These are phyloP conservation scores for Carnegiea gigantea DNA, from an alignment of 179 eudicot genomes.

Conservation along the genomic window DNA sequence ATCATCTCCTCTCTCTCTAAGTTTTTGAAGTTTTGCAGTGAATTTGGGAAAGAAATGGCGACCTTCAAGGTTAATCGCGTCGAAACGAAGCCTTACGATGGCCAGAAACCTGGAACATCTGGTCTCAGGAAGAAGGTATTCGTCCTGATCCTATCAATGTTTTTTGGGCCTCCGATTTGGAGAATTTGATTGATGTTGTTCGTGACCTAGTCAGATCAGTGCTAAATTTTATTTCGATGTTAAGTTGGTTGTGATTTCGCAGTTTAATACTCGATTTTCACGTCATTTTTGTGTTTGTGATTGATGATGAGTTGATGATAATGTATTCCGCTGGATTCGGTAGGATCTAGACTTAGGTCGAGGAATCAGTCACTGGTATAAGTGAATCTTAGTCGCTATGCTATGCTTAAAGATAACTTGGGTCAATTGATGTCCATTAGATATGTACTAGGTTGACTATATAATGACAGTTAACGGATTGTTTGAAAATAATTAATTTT, in stretches of 20 bases:
- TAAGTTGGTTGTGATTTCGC: conserved; percentile 2
- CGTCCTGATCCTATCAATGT: background rate
- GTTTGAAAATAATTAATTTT: background rate
- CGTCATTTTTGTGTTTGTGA: background rate
- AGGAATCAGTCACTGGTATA: background rate
- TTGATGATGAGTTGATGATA: background rate
- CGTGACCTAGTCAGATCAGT: background rate
- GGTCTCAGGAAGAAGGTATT: conserved; percentile 92
- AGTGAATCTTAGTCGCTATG: background rate
- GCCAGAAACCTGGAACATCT: conserved; percentile 94
- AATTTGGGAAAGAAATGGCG: conserved; percentile 43
- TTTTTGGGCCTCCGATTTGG: background rate
- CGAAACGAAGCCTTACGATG: conserved; percentile 65
- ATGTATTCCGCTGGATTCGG: background rate
- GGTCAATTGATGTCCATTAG: background rate
- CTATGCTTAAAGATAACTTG: background rate
- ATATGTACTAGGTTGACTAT: background rate
- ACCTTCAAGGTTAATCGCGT: conserved; percentile 63
- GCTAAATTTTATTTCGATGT: background rate
- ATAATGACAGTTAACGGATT: background rate
- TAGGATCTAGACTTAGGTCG: background rate
- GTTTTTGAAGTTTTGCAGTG: conserved; percentile 16
- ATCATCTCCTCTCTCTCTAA: background rate
- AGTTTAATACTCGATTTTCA: background rate
- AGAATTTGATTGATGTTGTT: conserved; percentile 16